Percentiles rank a stretch among this genome's conserved stretches.
These are phyloP conservation scores for Aspergillus homomorphus DNA, from an alignment of 495 filamentous ascomycete genomes.

Conservation along the genomic window DNA sequence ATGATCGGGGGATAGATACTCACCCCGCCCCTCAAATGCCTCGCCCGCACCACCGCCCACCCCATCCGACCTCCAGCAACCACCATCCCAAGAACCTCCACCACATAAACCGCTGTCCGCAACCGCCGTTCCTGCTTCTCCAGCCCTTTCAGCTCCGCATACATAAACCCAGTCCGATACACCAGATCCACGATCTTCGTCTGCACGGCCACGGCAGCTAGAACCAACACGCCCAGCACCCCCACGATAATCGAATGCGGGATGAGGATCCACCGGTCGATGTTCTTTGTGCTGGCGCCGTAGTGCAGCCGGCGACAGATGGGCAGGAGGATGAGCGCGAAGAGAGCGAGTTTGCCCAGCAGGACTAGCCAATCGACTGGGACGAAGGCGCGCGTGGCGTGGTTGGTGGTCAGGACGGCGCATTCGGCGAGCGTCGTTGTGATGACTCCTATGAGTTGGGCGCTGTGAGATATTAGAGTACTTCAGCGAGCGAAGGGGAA, in stretches of 20 bases:
- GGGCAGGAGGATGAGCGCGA: constrained; percentile 16
- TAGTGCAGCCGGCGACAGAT: constrained; percentile 18
- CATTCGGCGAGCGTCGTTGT: constrained; percentile 14
- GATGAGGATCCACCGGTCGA: constrained; percentile 5
- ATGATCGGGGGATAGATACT: no score
- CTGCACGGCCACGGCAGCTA: constrained; percentile 9
- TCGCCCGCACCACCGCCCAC: constrained; percentile 6
- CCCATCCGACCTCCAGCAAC: constrained; percentile 13
- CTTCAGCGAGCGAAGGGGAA: no score
- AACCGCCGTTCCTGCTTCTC: not conserved
- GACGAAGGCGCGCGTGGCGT: not conserved
- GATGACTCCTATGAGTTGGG: constrained; percentile 11
- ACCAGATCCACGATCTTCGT: constrained; percentile 5
- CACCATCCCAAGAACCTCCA: constrained; percentile 14
- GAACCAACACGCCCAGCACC: constrained; percentile 11
- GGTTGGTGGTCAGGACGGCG: constrained; percentile 1
- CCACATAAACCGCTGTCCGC: constrained; percentile 9
- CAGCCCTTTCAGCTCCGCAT: not conserved
- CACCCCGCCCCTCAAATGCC: constrained; percentile 15
- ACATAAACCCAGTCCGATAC: not conserved
- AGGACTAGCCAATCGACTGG: constrained; percentile 11
- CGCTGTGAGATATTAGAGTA: not conserved
- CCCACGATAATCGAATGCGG: constrained; percentile 8
- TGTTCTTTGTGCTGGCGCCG: not conserved
- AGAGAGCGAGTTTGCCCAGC: constrained; percentile 1